phyloP scores from a whole-genome alignment of 352 stramenopile genomes.

The Phytopythium cucurbitacearum region DNA sequence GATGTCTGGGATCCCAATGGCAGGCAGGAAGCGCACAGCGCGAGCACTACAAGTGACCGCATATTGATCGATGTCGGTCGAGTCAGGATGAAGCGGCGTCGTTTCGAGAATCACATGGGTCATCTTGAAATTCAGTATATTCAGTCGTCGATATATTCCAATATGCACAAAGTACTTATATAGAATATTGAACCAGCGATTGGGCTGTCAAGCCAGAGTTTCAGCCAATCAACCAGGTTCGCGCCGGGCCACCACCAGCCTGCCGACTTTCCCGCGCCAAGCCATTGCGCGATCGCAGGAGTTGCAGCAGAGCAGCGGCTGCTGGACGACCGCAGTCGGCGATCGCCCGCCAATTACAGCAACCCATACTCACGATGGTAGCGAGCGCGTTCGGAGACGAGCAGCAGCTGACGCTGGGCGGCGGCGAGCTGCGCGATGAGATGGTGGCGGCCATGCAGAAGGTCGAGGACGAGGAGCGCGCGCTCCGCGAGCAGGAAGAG shows the following conservation, averaged over 20 bases:
- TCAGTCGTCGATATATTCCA: background rate
- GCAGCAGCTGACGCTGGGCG: background rate
- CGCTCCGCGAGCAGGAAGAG: conserved; percentile 13
- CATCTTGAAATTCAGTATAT: background rate
- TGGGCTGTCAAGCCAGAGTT: conserved; percentile 1
- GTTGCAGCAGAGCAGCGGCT: too few relatives aligned
- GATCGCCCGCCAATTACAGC: background rate
- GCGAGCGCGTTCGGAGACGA: conserved; percentile 23
- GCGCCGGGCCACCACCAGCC: conserved; percentile 1
- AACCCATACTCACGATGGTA: conserved; percentile 37
- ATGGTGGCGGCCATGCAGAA: conserved; percentile 82
- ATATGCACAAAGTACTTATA: background rate
- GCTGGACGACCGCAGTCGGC: too few relatives aligned
- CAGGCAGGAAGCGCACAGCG: too few relatives aligned
- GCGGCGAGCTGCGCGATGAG: conserved; percentile 29
- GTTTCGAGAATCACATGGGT: background rate
- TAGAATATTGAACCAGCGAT: background rate
- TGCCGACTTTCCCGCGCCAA: too few relatives aligned
- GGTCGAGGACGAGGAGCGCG: conserved; percentile 46
- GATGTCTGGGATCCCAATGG: too few relatives aligned
- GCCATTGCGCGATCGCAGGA: too few relatives aligned
- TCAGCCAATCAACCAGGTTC: conserved; percentile 6
- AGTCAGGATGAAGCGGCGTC: background rate
- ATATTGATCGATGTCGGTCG: too few relatives aligned
- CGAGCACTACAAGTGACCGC: too few relatives aligned